These are phyloP conservation scores for Trichosporon faecale DNA, from an alignment of 1,284 basidiomycete genomes.

Conservation along the genomic window DNA sequence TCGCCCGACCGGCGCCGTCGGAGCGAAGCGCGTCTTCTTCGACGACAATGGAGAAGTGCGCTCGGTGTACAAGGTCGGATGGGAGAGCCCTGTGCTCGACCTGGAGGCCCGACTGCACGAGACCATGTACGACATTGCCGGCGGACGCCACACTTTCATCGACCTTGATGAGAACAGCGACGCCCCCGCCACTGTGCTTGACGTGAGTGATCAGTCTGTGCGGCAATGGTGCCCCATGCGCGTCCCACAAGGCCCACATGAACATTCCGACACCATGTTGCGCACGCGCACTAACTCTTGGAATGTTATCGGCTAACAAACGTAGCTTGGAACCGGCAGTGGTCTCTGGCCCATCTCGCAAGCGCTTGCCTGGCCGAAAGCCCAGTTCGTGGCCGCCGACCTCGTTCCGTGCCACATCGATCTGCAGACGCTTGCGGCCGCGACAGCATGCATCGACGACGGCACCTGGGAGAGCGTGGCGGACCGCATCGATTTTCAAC, in stretches of 20 bases:
- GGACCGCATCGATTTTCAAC: conserved; percentile 42
- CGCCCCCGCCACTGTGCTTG: conserved; percentile 38
- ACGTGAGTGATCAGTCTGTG: conserved; percentile 37
- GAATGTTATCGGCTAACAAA: neutral
- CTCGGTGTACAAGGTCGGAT: conserved; percentile 43
- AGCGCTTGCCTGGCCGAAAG: conserved; percentile 41
- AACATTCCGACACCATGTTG: neutral
- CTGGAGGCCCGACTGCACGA: conserved; percentile 48
- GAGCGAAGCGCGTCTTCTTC: conserved; percentile 18
- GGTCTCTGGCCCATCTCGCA: conserved; percentile 50
- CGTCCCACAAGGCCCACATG: neutral
- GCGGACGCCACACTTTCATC: conserved; percentile 40
- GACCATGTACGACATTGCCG: conserved; percentile 40
- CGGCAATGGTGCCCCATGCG: neutral
- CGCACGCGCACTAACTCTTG: neutral
- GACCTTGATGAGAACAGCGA: conserved; percentile 24
- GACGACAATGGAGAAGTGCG: conserved; percentile 20
- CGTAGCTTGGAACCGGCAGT: conserved; percentile 45
- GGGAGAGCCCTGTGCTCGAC: conserved; percentile 46
- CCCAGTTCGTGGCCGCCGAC: conserved; percentile 47
- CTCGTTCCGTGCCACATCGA: conserved; percentile 43
- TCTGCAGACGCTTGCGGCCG: conserved; percentile 27
- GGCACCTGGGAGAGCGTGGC: conserved; percentile 43
- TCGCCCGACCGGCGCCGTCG: conserved; percentile 17
- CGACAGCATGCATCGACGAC: conserved; percentile 19